These are phyloP conservation scores for Myxozyma monticola DNA, from an alignment of 805 yeast genomes.

Conservation along the genomic window DNA sequence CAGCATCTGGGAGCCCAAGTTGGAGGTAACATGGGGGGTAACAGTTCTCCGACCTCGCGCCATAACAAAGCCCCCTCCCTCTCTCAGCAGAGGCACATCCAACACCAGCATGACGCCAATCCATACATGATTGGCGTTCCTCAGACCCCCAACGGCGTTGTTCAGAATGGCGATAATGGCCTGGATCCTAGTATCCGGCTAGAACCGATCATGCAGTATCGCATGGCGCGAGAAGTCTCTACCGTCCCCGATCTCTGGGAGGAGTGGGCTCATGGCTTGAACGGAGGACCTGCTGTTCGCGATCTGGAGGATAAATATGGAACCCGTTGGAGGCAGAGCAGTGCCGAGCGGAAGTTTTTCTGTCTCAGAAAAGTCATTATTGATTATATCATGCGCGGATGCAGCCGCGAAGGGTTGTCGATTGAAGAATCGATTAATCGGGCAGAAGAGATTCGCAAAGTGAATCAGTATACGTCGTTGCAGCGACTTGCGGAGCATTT, in stretches of 20 bases:
- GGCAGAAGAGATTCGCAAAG: conserved; percentile 23
- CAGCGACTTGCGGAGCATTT: conserved; percentile 27
- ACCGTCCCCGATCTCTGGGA: conserved; percentile 28
- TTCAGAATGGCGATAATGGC: no score
- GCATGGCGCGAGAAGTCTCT: conserved; percentile 19
- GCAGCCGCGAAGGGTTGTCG: conserved; percentile 12
- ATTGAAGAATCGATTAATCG: conserved; percentile 20
- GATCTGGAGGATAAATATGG: conserved; percentile 25
- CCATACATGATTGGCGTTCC: conserved; percentile 15
- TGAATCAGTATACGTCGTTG: conserved; percentile 19
- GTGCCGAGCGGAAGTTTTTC: conserved; percentile 29
- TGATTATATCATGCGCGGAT: conserved; percentile 16
- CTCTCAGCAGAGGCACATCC: conserved; percentile 19
- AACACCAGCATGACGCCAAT: conserved; percentile 17
- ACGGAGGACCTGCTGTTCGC: conserved; percentile 26
- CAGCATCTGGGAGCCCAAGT: no score
- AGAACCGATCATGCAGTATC: no score
- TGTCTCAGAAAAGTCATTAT: conserved; percentile 26
- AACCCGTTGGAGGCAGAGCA: conserved; percentile 24
- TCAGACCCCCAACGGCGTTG: not conserved
- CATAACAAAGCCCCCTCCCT: conserved; percentile 21
- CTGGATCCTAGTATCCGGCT: conserved; percentile 13
- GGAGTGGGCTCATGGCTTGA: conserved; percentile 27
- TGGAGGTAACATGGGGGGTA: no score
- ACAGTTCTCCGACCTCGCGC: conserved; percentile 8